phyloP scores from a whole-genome alignment of 2,329 filamentous ascomycete species.

The Rugonectria rugulosa region DNA sequence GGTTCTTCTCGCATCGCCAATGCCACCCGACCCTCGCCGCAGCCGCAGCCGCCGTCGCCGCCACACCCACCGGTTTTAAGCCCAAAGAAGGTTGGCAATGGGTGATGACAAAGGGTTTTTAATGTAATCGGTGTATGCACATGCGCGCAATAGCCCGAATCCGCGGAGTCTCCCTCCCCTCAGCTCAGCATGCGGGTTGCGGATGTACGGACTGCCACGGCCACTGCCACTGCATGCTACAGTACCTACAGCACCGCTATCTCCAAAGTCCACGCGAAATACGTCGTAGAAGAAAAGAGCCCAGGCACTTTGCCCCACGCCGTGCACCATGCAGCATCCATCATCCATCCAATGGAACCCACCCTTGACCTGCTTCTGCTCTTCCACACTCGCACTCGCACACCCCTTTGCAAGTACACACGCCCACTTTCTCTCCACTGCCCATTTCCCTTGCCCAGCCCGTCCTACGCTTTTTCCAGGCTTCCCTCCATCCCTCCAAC shows the following conservation, averaged over 20 bases:
- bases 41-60: conserved; percentile 14
- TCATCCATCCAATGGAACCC: conserved; percentile 1
- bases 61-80: conserved; percentile 28
- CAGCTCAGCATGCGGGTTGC: too few relatives aligned
- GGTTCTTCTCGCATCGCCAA: conserved; percentile 2
- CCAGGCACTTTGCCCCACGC: conserved; percentile 33
- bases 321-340: conserved; percentile 21
- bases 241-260: background rate
- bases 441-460: conserved; percentile 39
- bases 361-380: conserved; percentile 3
- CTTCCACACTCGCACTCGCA: too few relatives aligned
- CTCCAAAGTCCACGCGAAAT: background rate
- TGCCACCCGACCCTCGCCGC: conserved; percentile 14
- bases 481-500: background rate
- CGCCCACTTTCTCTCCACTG: conserved; percentile 37
- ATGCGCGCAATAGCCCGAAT: background rate
- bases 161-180: too few relatives aligned
- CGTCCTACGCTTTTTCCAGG: conserved; percentile 32
- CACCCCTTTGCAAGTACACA: conserved; percentile 20
- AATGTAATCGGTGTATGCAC: background rate
- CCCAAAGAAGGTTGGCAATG: conserved; percentile 9
- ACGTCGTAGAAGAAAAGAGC: too few relatives aligned
- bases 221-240: background rate
- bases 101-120: background rate
- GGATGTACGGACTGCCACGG: background rate